Evolutionary conservation across 2,329 filamentous ascomycete species (phyloP).

Genomic region (Talaromyces verruculosus): DNA sequence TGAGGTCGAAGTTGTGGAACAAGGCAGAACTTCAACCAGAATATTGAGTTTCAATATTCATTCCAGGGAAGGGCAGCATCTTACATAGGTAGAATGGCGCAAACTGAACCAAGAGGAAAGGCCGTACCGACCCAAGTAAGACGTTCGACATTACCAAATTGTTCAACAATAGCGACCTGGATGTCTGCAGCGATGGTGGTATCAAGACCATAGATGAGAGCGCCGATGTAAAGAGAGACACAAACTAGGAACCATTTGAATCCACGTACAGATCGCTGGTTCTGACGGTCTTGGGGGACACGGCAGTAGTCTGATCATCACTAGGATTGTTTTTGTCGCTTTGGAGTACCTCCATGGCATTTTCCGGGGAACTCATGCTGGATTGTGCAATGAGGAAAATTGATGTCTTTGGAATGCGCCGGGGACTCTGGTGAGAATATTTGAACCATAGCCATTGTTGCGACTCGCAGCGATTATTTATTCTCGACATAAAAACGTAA

Average conservation of each 20-base stretch:
- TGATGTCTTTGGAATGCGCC: not conserved
- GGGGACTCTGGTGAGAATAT: not conserved
- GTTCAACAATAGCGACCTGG: conserved; percentile 42
- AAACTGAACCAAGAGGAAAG: conserved; percentile 14
- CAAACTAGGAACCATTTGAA: not conserved
- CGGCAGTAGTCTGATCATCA: not conserved
- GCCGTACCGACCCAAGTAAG: conserved; percentile 12
- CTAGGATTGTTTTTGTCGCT: not conserved
- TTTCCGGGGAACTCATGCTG: not conserved
- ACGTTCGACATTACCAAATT: conserved; percentile 35
- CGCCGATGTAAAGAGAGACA: conserved; percentile 6
- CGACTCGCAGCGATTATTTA: not conserved
- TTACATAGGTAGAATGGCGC: conserved; percentile 12
- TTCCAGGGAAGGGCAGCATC: not conserved
- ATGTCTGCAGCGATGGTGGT: conserved; percentile 53
- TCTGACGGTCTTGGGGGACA: not conserved
- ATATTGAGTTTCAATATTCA: not conserved
- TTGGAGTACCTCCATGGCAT: not conserved
- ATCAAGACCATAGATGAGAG: conserved; percentile 28
- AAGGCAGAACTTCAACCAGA: conserved; percentile 27
- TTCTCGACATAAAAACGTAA: not conserved
- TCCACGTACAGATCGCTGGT: not conserved
- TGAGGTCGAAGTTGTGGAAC: conserved; percentile 18
- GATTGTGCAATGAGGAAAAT: not conserved
- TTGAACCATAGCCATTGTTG: not conserved